Percentiles rank a stretch among this genome's conserved stretches.
These are phyloP conservation scores for Spathaspora arborariae DNA, from an alignment of 805 yeast genomes.

Conservation along the genomic window DNA sequence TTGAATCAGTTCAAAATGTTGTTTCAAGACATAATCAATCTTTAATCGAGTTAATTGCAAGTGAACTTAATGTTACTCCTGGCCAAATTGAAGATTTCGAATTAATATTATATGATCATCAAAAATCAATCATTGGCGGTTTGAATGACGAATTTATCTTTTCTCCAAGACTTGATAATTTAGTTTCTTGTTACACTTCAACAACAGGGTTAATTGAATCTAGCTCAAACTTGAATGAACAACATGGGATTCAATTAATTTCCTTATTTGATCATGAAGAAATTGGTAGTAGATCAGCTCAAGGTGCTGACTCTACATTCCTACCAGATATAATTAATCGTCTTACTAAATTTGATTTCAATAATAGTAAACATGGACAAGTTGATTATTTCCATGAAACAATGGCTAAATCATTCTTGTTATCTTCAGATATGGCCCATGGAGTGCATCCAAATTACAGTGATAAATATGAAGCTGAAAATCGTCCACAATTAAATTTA, in stretches of 20 bases:
- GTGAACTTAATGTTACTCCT: slow-evolving; percentile 49
- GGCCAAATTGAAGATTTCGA: slow-evolving; percentile 87
- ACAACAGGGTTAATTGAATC: slow-evolving; percentile 64
- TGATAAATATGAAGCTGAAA: slow-evolving; percentile 68
- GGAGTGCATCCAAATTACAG: slow-evolving; percentile 94
- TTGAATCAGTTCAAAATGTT: slow-evolving; percentile 60
- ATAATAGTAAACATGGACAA: slow-evolving; percentile 16
- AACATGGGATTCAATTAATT: slow-evolving; percentile 63
- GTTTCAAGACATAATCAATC: slow-evolving; percentile 75
- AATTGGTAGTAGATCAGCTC: slow-evolving; percentile 89
- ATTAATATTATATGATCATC: slow-evolving; percentile 78
- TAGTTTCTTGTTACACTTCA: slow-evolving; percentile 83
- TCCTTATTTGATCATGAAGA: slow-evolving; percentile 96
- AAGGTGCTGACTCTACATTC: slow-evolving; percentile 94
- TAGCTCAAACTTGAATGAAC: slow-evolving; percentile 39
- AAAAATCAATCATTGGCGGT: slow-evolving; percentile 82
- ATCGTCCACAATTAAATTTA: slow-evolving; percentile 74
- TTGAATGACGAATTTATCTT: slow-evolving; percentile 85
- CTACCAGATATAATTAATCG: slow-evolving; percentile 75
- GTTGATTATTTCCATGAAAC: slow-evolving; percentile 43
- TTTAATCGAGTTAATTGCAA: slow-evolving; percentile 64
- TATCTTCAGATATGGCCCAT: slow-evolving; percentile 96
- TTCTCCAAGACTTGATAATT: slow-evolving; percentile 87
- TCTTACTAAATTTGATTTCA: slow-evolving; percentile 39
- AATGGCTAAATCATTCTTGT: slow-evolving; percentile 74